Evolutionary conservation across 768 basidiomycete species (phyloP), one percentile per base, ranked within the genome.

Genomic region (Rubroboletus pulcherrimus): DNA sequence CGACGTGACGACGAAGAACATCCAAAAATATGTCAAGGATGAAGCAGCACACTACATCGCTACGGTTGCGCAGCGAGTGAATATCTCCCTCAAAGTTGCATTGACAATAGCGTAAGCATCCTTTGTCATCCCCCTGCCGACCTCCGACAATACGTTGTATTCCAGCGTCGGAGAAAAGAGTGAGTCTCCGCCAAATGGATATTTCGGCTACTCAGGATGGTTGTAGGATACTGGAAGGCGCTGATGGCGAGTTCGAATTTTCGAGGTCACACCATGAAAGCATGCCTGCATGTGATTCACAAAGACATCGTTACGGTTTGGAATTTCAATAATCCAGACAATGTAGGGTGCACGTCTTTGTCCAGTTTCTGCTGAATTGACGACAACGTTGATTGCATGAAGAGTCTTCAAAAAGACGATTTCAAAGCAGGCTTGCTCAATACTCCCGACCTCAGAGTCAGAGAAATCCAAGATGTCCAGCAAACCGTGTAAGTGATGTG

Each of bases 251-350:
- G 48, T 11, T 14, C 38, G 1, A 30, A 33, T 17, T 42, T 56
- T 10, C 26, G n/a, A 5, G 33, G 33, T 4, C 37, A 50, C 31
- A 50, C 48, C 4, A 17, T 56, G 5, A 40, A 41, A 35, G 48
- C 11, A 24, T 57, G 34, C 1, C 26, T 58, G 12, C 21, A 21
- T n/a, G 44, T 47, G 11, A 34, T 58, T 6, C 57, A 58, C 31
- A 10, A 40, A 10, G 57, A 56, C 31, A 51, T 58, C 7, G 12
- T 57, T 17, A 11, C 15, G 6, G 11, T 51, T 19, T 58, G 57
- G 57, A 56, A 58, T 7, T 51, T 58, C 39, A 35, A 42, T 3
- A 21, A 58, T 5, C 49, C 55, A 4, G 21, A 51, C 26, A 12
- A 38, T 12, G 57, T 58, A 46, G 5, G 57, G 17, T 24, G 17